Evolutionary conservation across 495 filamentous ascomycete genomes (phyloP).

Genomic region (Tuber microsphaerosporum): DNA sequence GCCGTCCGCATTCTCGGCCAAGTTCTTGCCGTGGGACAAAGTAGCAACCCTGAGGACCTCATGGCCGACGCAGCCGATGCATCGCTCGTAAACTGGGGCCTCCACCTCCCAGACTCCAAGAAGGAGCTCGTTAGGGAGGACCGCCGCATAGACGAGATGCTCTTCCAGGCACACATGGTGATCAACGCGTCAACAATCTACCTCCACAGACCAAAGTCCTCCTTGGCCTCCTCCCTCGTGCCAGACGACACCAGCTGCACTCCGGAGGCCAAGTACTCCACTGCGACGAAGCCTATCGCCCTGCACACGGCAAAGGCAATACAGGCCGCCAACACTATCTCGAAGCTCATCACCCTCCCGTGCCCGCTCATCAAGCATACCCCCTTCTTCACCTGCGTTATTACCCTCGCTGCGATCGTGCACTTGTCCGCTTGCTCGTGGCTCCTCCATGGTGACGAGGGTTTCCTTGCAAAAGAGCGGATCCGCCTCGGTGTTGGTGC

Average conservation of each 20-base stretch:
- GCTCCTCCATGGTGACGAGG: slow-evolving; percentile 57
- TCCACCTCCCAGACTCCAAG: slow-evolving; percentile 73
- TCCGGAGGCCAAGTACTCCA: slow-evolving; percentile 49
- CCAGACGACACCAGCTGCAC: slow-evolving; percentile 55
- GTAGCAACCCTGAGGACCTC: slow-evolving; percentile 25
- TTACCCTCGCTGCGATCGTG: slow-evolving; percentile 62
- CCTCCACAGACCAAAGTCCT: slow-evolving; percentile 64
- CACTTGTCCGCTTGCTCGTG: slow-evolving; percentile 58
- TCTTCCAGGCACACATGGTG: slow-evolving; percentile 87
- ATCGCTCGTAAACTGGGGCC: slow-evolving; percentile 71
- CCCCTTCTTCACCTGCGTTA: slow-evolving; percentile 80
- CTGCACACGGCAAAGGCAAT: slow-evolving; percentile 74
- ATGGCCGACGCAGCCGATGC: slow-evolving; percentile 56
- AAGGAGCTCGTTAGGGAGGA: slow-evolving; percentile 60
- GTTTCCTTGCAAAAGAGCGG: slow-evolving; percentile 63
- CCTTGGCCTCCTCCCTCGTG: slow-evolving; percentile 52
- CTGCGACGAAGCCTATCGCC: slow-evolving; percentile 52
- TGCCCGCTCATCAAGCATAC: slow-evolving; percentile 67
- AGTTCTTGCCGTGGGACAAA: slow-evolving; percentile 54
- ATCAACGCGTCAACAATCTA: slow-evolving; percentile 65
- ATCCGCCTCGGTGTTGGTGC: slow-evolving; percentile 77
- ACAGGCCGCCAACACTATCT: slow-evolving; percentile 68
- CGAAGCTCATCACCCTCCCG: slow-evolving; percentile 68
- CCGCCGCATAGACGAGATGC: slow-evolving; percentile 72
- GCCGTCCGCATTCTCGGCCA: slow-evolving; percentile 66